A percentile compares a stretch with the other conserved stretches of the same genome.
These are phyloP conservation scores for Meripilus lineatus DNA, from an alignment of 1,284 basidiomycete genomes.

Conservation along the genomic window DNA sequence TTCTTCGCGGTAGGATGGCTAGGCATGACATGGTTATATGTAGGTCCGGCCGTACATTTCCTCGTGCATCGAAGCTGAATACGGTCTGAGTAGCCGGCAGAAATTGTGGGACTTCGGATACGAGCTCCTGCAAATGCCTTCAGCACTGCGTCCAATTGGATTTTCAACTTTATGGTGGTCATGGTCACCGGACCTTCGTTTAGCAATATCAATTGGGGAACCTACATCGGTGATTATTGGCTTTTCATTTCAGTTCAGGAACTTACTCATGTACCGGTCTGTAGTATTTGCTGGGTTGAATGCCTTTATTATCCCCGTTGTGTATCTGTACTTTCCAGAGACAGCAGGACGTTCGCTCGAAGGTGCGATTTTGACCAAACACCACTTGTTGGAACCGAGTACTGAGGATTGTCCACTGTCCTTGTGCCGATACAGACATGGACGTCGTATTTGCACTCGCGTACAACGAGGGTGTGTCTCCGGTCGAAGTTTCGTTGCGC, in stretches of 20 bases:
- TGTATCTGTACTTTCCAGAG: slow-evolving; percentile 68
- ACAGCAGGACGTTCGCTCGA: slow-evolving; percentile 60
- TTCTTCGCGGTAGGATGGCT: slow-evolving; percentile 73
- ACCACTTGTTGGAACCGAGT: not conserved
- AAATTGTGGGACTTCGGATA: slow-evolving; percentile 58
- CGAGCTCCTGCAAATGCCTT: slow-evolving; percentile 66
- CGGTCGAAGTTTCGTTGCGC: slow-evolving; percentile 49
- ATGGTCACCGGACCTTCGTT: slow-evolving; percentile 68
- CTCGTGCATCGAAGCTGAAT: not conserved
- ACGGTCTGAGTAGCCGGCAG: slow-evolving; percentile 45
- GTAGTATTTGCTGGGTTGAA: slow-evolving; percentile 58
- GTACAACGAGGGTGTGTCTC: slow-evolving; percentile 51
- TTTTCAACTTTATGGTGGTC: slow-evolving; percentile 62
- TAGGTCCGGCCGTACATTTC: slow-evolving; percentile 26
- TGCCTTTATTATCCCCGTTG: slow-evolving; percentile 53
- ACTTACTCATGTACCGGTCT: not conserved
- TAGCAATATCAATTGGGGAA: slow-evolving; percentile 55
- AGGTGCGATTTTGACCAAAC: slow-evolving; percentile 29
- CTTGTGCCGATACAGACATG: slow-evolving; percentile 42
- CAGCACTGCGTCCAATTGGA: slow-evolving; percentile 66
- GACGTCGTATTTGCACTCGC: slow-evolving; percentile 60
- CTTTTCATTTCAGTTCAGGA: not conserved
- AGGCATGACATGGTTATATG: slow-evolving; percentile 69
- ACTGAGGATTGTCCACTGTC: not conserved
- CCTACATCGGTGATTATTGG: slow-evolving; percentile 46